Base-by-base conservation (phyloP, 208 protist species). In the Wallacemonas collosoma region DNA sequence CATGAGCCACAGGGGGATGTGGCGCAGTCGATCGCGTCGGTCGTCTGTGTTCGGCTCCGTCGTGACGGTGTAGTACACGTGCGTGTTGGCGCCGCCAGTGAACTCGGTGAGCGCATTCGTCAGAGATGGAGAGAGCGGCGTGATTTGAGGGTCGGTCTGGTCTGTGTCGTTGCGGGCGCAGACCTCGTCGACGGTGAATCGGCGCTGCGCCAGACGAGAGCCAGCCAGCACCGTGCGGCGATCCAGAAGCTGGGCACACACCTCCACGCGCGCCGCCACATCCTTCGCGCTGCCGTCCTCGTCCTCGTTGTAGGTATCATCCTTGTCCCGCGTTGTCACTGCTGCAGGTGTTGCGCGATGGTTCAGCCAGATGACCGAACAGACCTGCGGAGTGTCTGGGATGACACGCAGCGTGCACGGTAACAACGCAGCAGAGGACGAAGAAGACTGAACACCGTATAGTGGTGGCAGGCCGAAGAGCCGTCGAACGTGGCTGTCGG, bases 1-100 rank as follows among this genome's bases (percentile, higher is more conserved):
- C 41, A 64, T 63, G 1, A 54, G 17, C 83, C 83, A 85, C 2
- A 82, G 48, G 5, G 83, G 79, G 3, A 73, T 79, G 2, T 54
- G 64, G 44, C 77, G 36, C 73, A 88, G 56, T 12, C 79, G 77
- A 51, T 54, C 48, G 4, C 62, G 43, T 3, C 60, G 38, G 39
- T 65, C 60, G 4, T 38, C 65, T 53, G 73, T 68, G 50, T 68
- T 68, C n/a, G 45, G 47, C 53, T 79, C 71, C 4, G 66, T 47
- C 35, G 72, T 54, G 5, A 50, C 38, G 51, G 57, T 64, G 53
- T 76, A 75, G 35, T 85, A 48, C n/a, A 88, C 58, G 40, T 66
- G 39, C 12, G 78, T 68, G 65, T 85, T 85, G 62, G 72, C 68
- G 3, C 83, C 83, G 0, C 73, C 36, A 17, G 55, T 36, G 56